These are phyloP conservation scores for Withania somnifera DNA, from an alignment of 305 asterid genomes.

Conservation along the genomic window DNA sequence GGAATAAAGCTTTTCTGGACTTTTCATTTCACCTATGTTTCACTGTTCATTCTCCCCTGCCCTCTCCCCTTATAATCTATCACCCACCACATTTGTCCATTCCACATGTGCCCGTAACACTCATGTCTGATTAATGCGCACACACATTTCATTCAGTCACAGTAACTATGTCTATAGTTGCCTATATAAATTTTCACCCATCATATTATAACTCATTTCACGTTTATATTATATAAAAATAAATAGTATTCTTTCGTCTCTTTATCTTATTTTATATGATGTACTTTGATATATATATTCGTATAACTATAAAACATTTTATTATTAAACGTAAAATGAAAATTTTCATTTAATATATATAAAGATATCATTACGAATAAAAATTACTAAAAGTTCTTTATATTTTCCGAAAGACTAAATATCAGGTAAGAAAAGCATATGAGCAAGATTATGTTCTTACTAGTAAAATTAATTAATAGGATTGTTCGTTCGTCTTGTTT, in stretches of 20 bases:
- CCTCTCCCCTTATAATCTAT: background rate
- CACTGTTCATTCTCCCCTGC: conserved; percentile 34
- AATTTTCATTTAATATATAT: background rate
- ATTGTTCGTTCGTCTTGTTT: background rate
- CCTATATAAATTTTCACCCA: background rate
- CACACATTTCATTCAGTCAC: background rate
- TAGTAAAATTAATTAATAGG: background rate
- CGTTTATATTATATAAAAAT: background rate
- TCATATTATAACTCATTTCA: background rate
- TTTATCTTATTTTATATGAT: background rate
- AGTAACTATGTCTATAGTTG: background rate
- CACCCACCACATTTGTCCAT: background rate
- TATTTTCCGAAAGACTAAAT: background rate
- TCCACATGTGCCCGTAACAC: background rate
- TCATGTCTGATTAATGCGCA: background rate
- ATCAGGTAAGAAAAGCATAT: background rate
- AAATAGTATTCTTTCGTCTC: background rate
- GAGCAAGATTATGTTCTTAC: background rate
- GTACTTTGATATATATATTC: background rate
- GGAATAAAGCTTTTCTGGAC: background rate
- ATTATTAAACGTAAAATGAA: background rate
- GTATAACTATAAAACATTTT: background rate
- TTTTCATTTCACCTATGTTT: conserved; percentile 29
- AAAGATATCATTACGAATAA: background rate
- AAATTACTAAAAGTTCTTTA: background rate